These are phyloP conservation scores for Truncatella angustata DNA, from an alignment of 2,329 filamentous ascomycete species.

Conservation along the genomic window DNA sequence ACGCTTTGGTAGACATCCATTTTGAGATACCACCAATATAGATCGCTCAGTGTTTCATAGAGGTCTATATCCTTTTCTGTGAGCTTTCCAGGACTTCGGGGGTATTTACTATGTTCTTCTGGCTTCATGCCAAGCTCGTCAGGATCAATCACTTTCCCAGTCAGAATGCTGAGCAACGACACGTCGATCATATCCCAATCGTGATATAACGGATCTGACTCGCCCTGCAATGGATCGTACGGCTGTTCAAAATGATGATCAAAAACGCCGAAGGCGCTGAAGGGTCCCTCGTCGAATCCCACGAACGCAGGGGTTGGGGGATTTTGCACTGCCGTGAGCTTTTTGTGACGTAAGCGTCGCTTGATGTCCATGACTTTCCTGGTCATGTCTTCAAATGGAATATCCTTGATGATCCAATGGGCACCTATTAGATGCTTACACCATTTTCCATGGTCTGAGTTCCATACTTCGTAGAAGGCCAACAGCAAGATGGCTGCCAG, in stretches of 20 bases:
- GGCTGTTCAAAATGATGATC: not conserved
- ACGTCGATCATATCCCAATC: conserved; percentile 35
- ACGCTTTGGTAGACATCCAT: conserved; percentile 92
- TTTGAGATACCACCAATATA: conserved; percentile 96
- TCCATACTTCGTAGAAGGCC: conserved; percentile 92
- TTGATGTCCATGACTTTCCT: conserved; percentile 66
- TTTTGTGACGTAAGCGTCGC: conserved; percentile 29
- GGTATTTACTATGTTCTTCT: conserved; percentile 24
- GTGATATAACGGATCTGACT: conserved; percentile 23
- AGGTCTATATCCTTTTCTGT: conserved; percentile 69
- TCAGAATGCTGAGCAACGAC: conserved; percentile 42
- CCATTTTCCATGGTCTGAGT: conserved; percentile 93
- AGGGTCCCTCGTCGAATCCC: not conserved
- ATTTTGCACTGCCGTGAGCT: conserved; percentile 22
- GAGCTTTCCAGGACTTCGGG: conserved; percentile 27
- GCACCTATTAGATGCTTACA: conserved; percentile 87
- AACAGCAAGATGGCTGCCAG: conserved; percentile 85
- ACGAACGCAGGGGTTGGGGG: conserved; percentile 10
- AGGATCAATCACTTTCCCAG: conserved; percentile 51
- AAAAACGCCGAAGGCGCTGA: conserved; percentile 4
- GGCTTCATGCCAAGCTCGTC: conserved; percentile 46
- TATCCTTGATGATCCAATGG: conserved; percentile 76
- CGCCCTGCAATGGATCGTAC: conserved; percentile 16
- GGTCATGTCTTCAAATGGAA: conserved; percentile 74
- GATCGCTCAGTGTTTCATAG: conserved; percentile 78